Conservation (phyloP, 768 basidiomycete genomes). For the Pisolithus sp. region DNA sequence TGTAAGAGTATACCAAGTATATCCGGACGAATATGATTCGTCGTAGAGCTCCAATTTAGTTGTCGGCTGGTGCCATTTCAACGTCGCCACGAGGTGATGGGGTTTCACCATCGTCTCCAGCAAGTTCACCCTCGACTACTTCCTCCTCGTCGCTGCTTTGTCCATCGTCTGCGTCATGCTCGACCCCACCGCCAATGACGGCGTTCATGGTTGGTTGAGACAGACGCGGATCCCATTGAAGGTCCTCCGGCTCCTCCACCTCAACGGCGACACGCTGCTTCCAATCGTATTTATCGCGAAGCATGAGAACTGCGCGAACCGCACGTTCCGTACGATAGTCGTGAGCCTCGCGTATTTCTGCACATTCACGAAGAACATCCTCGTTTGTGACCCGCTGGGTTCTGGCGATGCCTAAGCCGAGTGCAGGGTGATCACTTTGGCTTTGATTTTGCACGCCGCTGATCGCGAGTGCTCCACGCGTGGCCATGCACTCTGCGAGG, state of each 20-base stretch:
- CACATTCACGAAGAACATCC: constrained; percentile 62
- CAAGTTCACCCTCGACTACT: constrained; percentile 30
- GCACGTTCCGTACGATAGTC: constrained; percentile 74
- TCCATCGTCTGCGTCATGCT: constrained; percentile 16
- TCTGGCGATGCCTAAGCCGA: constrained; percentile 17
- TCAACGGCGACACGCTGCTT: constrained; percentile 74
- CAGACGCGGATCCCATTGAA: constrained; percentile 60
- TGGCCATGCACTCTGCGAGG: constrained; percentile 59
- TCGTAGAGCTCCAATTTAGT: background rate
- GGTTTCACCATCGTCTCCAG: constrained; percentile 24
- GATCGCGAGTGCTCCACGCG: constrained; percentile 42
- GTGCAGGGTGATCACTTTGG: constrained; percentile 20
- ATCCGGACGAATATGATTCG: no score
- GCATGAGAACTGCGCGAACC: constrained; percentile 69
- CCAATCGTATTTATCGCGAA: constrained; percentile 79
- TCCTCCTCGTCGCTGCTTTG: constrained; percentile 36
- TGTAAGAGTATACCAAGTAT: background rate
- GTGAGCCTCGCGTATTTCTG: constrained; percentile 60
- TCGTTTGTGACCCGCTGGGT: constrained; percentile 34
- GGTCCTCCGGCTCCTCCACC: constrained; percentile 72
- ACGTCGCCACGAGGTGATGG: constrained; percentile 20
- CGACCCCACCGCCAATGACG: constrained; percentile 9
- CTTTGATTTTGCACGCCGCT: constrained; percentile 40
- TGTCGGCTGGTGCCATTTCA: constrained; percentile 12
- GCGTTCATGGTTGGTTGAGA: constrained; percentile 13